Base-by-base conservation (phyloP, 2,329 filamentous ascomycete genomes). In the Thelonectria olida region DNA sequence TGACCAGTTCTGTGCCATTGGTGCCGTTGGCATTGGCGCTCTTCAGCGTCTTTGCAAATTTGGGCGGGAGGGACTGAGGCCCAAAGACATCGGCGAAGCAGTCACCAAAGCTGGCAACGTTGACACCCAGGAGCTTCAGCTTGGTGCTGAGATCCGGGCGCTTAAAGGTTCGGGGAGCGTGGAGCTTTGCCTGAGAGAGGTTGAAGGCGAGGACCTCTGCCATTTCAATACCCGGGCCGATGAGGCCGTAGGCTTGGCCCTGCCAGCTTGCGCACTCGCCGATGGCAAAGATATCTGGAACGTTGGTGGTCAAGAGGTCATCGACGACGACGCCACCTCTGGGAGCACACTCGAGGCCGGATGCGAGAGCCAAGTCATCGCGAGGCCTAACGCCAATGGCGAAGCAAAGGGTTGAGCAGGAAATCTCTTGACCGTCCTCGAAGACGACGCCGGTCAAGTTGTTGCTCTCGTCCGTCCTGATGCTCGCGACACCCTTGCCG, bases 191-290 rank as follows among this genome's bases (percentile, higher is more conserved):
- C 74, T 94, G 90, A 4, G 93, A 96, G 59, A 97, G 85, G 75
- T 97, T 97, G 81, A 96, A 97, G 10, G 93, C 88, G 3, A 97
- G 85, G 1, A 97, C 89, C 68, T 97, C 93, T 1, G 94, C 94
- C 92, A 97, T 97, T 76, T 97, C 94, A 34, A 97, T 85, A 17
- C 93, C 93, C 0, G 93, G 93, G 0, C 91, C 93, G 68, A 97
- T 97, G 19, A 97, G 85, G 6, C 93, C 93, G 67, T 93, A 97
- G 0, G 92, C 93, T 76, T 96, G 91, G 67, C 88, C 90, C 64
- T 94, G 85, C 92, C 92, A 97, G 78, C 90, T 96, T 5, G 93
- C 93, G 70, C 93, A 97, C 77, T 97, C 94, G 58, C 93, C 94
- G 50, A 97, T 90, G 47, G 93, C 93, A 73, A 96, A 97, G 50